A percentile compares a stretch with the other conserved stretches of the same genome.
Evolutionary conservation across 768 basidiomycete genomes (phyloP).

Genomic region (Lactarius trivialis): DNA sequence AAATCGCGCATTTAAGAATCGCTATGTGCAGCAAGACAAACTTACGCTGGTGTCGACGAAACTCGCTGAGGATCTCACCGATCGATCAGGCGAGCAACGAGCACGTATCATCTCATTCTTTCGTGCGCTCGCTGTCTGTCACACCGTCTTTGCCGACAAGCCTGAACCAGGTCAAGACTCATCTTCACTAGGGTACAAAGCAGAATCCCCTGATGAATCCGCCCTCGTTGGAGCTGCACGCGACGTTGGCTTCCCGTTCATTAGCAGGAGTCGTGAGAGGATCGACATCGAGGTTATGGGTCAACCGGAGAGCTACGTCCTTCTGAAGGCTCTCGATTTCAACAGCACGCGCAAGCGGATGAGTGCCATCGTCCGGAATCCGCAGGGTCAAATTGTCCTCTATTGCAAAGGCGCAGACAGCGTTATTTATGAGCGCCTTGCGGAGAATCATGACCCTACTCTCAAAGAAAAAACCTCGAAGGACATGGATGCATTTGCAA

Average conservation of each 20-base stretch:
- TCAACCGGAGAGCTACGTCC: constrained; percentile 71
- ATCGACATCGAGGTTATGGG: constrained; percentile 92
- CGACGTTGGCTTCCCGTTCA: constrained; percentile 89
- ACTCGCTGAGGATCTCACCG: constrained; percentile 69
- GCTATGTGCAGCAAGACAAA: constrained; percentile 72
- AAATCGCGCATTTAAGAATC: constrained; percentile 80
- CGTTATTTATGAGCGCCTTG: constrained; percentile 84
- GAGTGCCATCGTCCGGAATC: constrained; percentile 84
- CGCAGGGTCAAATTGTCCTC: constrained; percentile 74
- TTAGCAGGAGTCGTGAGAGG: constrained; percentile 62
- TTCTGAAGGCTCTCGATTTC: constrained; percentile 85
- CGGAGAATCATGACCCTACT: constrained; percentile 61
- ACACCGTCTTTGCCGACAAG: constrained; percentile 80
- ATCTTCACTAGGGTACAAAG: constrained; percentile 78
- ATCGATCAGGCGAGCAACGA: constrained; percentile 54
- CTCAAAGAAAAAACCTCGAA: constrained; percentile 72
- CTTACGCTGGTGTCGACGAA: constrained; percentile 85
- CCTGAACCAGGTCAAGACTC: constrained; percentile 58
- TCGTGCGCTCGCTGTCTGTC: constrained; percentile 91
- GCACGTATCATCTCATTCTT: constrained; percentile 76
- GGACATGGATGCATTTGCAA: constrained; percentile 94
- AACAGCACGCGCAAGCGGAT: constrained; percentile 92
- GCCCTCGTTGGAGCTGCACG: constrained; percentile 89
- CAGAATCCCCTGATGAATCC: constrained; percentile 93
- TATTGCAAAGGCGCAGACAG: constrained; percentile 98